Evolutionary conservation across 257 asterid genomes (phyloP), one percentile per base, ranked within the genome.

Genomic region (Scutellaria barbata): DNA sequence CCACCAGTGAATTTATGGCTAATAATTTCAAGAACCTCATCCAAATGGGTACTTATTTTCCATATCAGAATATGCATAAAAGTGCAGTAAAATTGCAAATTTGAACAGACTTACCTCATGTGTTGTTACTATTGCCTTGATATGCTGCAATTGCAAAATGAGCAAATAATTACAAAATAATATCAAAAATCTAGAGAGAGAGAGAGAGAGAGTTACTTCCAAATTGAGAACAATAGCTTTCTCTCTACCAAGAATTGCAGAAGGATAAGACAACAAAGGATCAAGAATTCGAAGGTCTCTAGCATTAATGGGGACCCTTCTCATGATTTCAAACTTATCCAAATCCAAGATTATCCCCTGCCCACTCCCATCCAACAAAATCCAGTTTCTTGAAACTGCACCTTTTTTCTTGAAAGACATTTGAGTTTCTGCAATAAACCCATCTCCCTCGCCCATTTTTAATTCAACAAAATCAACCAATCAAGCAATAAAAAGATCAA

Each of bases 211-310:
- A 17, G 0, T n/a, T 30, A 89, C 98, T 89, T 94, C 99, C 80
- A 94, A 80, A 79, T 94, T 94, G 81, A 91, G 96, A 6, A 94
- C 87, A 50, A 94, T 89, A 0, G 96, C 93, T 18, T 77, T 94
- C 51, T 88, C 95, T 80, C 99, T 85, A 8, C 87, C 96, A 0
- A 94, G 81, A 77, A 94, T 91, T 0, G 92, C 83, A 63, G 96
- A 91, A 72, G 99, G 99, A 66, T 94, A 94, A 76, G 99, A 94
- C 80, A 94, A 64, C 62, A 91, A 42, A 71, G 97, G 96, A 69
- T 94, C 98, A 18, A 94, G 93, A 81, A 94, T 83, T 33, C 99
- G 77, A 41, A 94, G 96, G 73, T 94, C 99, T 71, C 99, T 81
- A 5, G 96, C 95, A 76, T 91, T 87, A 14, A 91, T 88, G 0